A percentile compares a stretch with the other conserved stretches of the same genome.
phyloP scores from a whole-genome alignment of 2,329 filamentous ascomycete species.

The Colletotrichum sp. region DNA sequence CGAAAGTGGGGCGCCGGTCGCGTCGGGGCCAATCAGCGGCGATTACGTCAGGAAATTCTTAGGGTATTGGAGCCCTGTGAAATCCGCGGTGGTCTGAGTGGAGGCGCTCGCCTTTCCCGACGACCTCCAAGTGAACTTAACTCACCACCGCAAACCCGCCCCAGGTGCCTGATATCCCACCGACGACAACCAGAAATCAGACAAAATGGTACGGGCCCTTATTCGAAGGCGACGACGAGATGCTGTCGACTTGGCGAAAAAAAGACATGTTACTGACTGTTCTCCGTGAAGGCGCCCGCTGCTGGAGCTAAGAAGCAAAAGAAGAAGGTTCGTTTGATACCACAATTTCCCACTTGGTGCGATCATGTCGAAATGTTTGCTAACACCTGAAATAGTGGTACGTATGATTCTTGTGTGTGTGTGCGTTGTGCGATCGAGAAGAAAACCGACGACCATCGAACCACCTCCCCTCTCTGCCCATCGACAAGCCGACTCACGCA shows the following conservation, averaged over 20 bases:
- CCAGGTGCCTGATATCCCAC: slow-evolving; percentile 19
- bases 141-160: slow-evolving; percentile 13
- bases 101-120: slow-evolving; percentile 6
- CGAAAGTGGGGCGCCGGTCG: slow-evolving; percentile 25
- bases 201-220: slow-evolving; percentile 19
- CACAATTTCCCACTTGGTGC: not conserved
- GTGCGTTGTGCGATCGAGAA: not conserved
- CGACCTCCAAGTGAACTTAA: slow-evolving; percentile 9
- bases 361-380: not conserved
- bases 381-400: slow-evolving; percentile 35
- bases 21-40: slow-evolving; percentile 39
- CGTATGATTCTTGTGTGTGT: slow-evolving; percentile 11
- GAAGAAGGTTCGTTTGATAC: slow-evolving; percentile 41
- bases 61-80: slow-evolving; percentile 47
- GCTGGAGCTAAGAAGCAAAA: slow-evolving; percentile 57
- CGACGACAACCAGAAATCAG: slow-evolving; percentile 21
- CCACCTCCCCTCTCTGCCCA: not conserved
- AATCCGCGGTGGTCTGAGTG: not conserved
- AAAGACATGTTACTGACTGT: slow-evolving; percentile 5
- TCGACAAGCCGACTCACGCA: slow-evolving; percentile 12
- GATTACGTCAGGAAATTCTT: slow-evolving; percentile 32
- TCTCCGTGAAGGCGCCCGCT: slow-evolving; percentile 41
- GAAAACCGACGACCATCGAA: not conserved
- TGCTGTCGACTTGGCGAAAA: not conserved
- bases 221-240: not conserved